These are phyloP conservation scores for Nosema muscidifuracis DNA, from an alignment of 371 early-diverging fungal species.

Conservation along the genomic window DNA sequence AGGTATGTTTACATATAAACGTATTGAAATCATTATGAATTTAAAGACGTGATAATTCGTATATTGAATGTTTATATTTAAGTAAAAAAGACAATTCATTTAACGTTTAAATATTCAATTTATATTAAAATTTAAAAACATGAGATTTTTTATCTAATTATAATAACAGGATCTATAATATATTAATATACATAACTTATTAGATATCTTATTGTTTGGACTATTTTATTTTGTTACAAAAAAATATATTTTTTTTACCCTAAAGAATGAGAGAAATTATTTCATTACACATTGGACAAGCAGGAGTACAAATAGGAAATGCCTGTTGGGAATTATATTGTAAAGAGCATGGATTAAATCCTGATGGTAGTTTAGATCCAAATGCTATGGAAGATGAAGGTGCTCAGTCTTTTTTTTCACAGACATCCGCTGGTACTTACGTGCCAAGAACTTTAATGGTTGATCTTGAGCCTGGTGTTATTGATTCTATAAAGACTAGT, in stretches of 20 bases:
- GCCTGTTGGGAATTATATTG: conserved; percentile 98
- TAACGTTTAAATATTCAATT: background rate
- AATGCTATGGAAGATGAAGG: conserved; percentile 69
- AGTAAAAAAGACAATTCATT: no score
- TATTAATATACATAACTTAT: no score
- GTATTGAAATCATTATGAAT: no score
- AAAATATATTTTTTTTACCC: conserved; percentile 32
- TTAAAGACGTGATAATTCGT: no score
- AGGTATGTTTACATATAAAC: no score
- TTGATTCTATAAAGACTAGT: conserved; percentile 87
- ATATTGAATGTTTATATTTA: no score
- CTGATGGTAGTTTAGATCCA: conserved; percentile 69
- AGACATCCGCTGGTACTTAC: conserved; percentile 90
- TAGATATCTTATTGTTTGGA: no score
- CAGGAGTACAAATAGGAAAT: conserved; percentile 99
- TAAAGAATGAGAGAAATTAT: conserved; percentile 85
- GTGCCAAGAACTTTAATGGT: conserved; percentile 96
- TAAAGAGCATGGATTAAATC: conserved; percentile 86
- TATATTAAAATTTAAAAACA: background rate
- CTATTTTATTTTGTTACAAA: no score
- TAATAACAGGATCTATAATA: no score
- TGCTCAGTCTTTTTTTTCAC: conserved; percentile 83
- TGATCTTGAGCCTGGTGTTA: conserved; percentile 89
- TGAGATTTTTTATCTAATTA: background rate
- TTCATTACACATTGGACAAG: conserved; percentile 89